These are phyloP conservation scores for Diaporthe velutina DNA, from an alignment of 2,329 filamentous ascomycete genomes.

Conservation along the genomic window DNA sequence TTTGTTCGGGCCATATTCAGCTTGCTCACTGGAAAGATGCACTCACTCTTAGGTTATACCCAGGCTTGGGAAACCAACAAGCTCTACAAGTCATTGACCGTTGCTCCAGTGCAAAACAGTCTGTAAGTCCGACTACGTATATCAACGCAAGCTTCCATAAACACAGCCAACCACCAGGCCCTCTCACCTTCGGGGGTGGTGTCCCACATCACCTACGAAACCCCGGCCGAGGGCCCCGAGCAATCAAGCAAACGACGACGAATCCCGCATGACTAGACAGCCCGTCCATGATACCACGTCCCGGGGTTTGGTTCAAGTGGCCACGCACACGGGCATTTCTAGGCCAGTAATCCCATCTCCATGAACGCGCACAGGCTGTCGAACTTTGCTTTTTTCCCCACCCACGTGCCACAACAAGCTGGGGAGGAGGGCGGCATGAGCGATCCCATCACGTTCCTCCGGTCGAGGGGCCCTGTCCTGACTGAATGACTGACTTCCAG, in stretches of 20 bases:
- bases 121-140: neutral
- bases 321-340: neutral
- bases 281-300: neutral
- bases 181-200: neutral
- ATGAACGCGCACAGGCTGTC: conserved; percentile 1
- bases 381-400: neutral
- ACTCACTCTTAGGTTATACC: neutral
- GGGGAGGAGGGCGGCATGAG: neutral
- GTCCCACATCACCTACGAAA: neutral
- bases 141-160: neutral
- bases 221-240: neutral
- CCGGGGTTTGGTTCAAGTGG: neutral
- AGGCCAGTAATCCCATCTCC: neutral
- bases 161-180: neutral
- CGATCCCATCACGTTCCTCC: neutral
- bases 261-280: conserved; percentile 1
- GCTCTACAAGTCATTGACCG: neutral
- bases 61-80: neutral
- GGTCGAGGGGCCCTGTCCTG: too few relatives aligned
- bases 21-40: neutral
- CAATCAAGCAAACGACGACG: neutral
- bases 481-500: neutral
- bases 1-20: neutral
- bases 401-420: neutral
- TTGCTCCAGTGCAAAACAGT: neutral